Evolutionary conservation across 345 rosid genomes (phyloP), one percentile per base, ranked within the genome.

Genomic region (Rhodamnia argentea): DNA sequence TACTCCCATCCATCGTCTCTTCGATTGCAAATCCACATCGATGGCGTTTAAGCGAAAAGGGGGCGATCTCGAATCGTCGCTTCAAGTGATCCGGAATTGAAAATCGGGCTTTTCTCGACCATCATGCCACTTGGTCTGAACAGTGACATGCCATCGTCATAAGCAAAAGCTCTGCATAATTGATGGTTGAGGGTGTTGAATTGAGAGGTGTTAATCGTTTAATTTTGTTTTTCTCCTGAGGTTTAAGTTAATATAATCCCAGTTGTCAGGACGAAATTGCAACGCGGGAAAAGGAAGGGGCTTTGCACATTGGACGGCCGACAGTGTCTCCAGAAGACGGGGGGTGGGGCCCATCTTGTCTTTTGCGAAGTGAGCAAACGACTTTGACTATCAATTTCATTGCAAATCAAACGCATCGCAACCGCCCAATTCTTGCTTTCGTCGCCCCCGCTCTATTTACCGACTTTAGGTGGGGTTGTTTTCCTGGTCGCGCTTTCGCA

Each of bases 41-140:
- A 70, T 5, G 6, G 2, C 15, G 11, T 29, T 18, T 70, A 70
- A 70, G 24, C 10, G 24, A 70, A 16, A 0, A 1, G 13, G 3
- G 24, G 0, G 4, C 3, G 10, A 8, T 32, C 3, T 1, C 3
- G 2, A 3, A 1, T 0, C 1, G 5, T 3, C 47, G 10, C 2
- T 44, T 40, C 9, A 2, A 0, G 3, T 3, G 11, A 4, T 22
- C 0, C 24, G 12, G 9, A 32, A 32, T 7, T 5, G 2, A 70
- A 9, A 32, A 64, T 3, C 24, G 13, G 11, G 47, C 13, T 37
- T 37, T 18, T 22, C 47, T 70, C 6, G 13, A 32, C 11, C 10
- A 70, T 32, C 0, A 24, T 3, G 24, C 78, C 78, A 9, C 24
- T 0, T 0, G 42, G 76, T 15, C 11, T 10, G 16, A 16, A 64